Conservation (phyloP, 2,329 filamentous ascomycete genomes). For the Neonectria faginata region DNA sequence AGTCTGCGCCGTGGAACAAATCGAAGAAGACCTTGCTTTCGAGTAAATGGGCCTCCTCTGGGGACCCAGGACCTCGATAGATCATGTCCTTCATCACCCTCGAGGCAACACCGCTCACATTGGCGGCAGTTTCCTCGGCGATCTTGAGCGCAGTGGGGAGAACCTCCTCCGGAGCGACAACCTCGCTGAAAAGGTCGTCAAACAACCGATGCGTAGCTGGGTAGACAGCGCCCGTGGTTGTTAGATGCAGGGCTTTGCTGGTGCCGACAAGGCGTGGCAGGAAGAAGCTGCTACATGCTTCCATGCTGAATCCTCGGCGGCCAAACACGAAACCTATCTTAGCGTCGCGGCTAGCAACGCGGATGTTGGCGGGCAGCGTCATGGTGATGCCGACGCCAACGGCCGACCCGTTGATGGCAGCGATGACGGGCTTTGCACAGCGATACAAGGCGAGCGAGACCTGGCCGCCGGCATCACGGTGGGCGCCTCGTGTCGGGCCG, state of each 20-base stretch:
- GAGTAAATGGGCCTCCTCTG: constrained; percentile 77
- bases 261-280: constrained; percentile 76
- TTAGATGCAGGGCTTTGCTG: constrained; percentile 71
- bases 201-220: constrained; percentile 62
- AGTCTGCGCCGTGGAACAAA: constrained; percentile 68
- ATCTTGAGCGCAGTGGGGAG: constrained; percentile 73
- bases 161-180: constrained; percentile 70
- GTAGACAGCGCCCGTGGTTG: constrained; percentile 75
- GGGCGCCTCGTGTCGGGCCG: constrained; percentile 44
- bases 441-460: constrained; percentile 66
- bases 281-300: constrained; percentile 78
- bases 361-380: constrained; percentile 66
- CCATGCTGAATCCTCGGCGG: constrained; percentile 76
- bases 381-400: constrained; percentile 73
- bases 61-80: constrained; percentile 67
- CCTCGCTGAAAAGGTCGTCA: constrained; percentile 73
- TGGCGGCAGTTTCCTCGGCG: constrained; percentile 73
- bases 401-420: constrained; percentile 68
- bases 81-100: constrained; percentile 79
- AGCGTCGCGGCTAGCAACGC: constrained; percentile 66
- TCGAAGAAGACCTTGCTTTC: constrained; percentile 75
- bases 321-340: constrained; percentile 82
- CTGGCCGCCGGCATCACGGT: constrained; percentile 65
- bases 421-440: constrained; percentile 69
- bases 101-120: constrained; percentile 73